Evolutionary conservation across 441 rosid species (phyloP), one percentile per base, ranked within the genome.

Genomic region (Gossypium trilobum): DNA sequence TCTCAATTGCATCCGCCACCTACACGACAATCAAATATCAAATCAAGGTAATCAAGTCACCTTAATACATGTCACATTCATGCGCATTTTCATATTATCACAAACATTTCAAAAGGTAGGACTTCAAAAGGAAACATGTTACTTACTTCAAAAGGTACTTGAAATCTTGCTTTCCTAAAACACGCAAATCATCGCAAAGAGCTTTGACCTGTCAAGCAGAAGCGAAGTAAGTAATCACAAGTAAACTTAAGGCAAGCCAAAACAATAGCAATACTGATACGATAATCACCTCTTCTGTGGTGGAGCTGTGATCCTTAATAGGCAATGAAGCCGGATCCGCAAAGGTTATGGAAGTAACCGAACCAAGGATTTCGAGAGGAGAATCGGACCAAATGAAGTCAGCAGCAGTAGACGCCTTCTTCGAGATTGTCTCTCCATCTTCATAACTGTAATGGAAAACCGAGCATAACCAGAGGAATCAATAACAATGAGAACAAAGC

Each of bases 361-460:
- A 88, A 57, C 98, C 96, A 73, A 93, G 97, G 79, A 93, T 48
- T 83, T 93, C 98, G 71, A 93, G 95, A 78, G 97, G 96, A 51
- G 78, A 72, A 61, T 82, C 91, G 14, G 97, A 90, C 88, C 87
- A 84, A 73, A 91, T 83, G 74, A 93, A 93, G 74, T 93, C 96
- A 75, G 89, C 75, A 42, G 93, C 97, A 50, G 91, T 83, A 56
- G 91, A 80, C 20, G 83, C 90, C 81, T 80, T 89, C 75, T 91
- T 85, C 75, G 91, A 74, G 69, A 86, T 74, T 52, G 93, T 80
- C 65, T 82, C 90, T 62, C 91, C 92, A 75, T 90, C 95, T 46
- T 88, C 87, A 78, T 94, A 94, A 76, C 98, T 93, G 79, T 4
- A 65, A 16, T 58, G 14, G 64, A 14, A 7, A 52, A 54, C 8